Evolutionary conservation across 768 basidiomycete genomes (phyloP).

Genomic region (Termitomyces titanicus): DNA sequence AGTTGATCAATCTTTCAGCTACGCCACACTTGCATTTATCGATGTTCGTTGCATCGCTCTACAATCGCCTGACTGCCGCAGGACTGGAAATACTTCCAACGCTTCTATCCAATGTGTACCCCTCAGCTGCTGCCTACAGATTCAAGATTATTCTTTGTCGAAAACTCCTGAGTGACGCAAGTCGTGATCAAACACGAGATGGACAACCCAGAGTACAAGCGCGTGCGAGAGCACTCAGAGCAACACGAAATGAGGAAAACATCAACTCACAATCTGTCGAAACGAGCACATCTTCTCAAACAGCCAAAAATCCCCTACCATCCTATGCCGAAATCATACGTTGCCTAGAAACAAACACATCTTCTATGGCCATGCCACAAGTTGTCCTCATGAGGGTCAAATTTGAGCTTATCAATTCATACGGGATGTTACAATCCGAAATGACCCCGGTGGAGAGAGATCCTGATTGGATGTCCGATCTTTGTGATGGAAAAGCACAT

Average conservation of each 20-base stretch:
- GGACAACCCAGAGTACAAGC: conserved; percentile 19
- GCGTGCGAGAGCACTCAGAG: conserved; percentile 19
- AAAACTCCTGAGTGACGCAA: conserved; percentile 19
- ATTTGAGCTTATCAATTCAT: conserved; percentile 36
- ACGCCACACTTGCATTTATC: conserved; percentile 32
- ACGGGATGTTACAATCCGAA: conserved; percentile 29
- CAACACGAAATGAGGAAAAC: conserved; percentile 10
- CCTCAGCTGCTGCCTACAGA: conserved; percentile 28
- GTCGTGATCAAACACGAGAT: neutral
- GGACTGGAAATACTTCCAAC: conserved; percentile 24
- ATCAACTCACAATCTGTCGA: neutral
- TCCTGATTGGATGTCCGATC: conserved; percentile 27
- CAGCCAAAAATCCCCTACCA: conserved; percentile 14
- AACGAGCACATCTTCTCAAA: conserved; percentile 3
- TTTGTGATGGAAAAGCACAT: conserved; percentile 21
- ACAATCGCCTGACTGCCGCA: conserved; percentile 26
- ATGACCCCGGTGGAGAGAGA: conserved; percentile 25
- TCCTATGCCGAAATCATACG: conserved; percentile 16
- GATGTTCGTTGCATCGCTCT: conserved; percentile 35
- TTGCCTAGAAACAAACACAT: conserved; percentile 11
- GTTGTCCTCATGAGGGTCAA: conserved; percentile 26
- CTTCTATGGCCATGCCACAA: conserved; percentile 3
- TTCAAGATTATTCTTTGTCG: conserved; percentile 45
- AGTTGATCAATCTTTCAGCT: conserved; percentile 35
- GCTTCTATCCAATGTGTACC: conserved; percentile 34